A percentile compares a stretch with the other conserved stretches of the same genome.
Evolutionary conservation across 2,329 filamentous ascomycete species (phyloP).

Genomic region (Fusarium metavorans): DNA sequence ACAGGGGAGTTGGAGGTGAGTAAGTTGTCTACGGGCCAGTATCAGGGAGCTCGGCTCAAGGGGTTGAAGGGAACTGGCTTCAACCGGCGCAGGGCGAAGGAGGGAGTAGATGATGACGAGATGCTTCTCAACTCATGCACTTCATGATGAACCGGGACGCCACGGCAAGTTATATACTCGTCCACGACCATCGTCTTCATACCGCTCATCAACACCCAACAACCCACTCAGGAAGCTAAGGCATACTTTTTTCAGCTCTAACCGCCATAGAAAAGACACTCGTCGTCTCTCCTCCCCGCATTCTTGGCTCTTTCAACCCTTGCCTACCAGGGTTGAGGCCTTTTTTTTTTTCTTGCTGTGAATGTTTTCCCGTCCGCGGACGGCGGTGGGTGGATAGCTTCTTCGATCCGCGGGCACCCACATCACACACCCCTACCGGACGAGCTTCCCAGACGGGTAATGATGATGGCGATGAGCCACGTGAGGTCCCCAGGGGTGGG

Average conservation of each 20-base stretch:
- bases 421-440: conserved; percentile 19
- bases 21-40: background rate
- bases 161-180: conserved; percentile 24
- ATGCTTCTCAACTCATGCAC: conserved; percentile 20
- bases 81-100: background rate
- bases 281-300: conserved; percentile 23
- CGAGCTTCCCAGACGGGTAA: conserved; percentile 43
- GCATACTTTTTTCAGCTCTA: background rate
- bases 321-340: background rate
- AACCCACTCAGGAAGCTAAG: conserved; percentile 1
- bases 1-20: background rate
- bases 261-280: background rate
- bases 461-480: conserved; percentile 32
- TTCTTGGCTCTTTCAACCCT: conserved; percentile 13
- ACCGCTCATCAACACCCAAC: conserved; percentile 9
- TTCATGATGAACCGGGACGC: conserved; percentile 9
- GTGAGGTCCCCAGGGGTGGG: conserved; percentile 24
- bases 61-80: background rate
- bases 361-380: background rate
- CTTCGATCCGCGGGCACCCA: background rate
- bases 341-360: background rate
- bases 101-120: conserved; percentile 12
- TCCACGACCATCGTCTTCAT: conserved; percentile 15
- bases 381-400: background rate
- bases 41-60: background rate